phyloP scores from a whole-genome alignment of 2,329 filamentous ascomycete genomes.

The Arthrobotrys iridis region DNA sequence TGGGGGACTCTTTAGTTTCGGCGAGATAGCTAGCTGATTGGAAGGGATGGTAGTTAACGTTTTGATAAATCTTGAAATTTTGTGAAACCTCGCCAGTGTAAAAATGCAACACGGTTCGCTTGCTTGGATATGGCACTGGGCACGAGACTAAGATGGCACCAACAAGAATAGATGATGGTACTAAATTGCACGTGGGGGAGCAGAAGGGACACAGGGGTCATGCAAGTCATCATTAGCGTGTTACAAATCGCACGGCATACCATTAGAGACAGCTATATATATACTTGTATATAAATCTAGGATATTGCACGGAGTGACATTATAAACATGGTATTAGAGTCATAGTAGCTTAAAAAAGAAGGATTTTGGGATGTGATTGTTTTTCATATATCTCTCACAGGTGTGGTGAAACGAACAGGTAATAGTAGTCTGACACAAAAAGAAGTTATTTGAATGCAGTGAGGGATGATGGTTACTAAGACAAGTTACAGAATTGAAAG shows the following conservation, averaged over 20 bases:
- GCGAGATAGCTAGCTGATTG: neutral
- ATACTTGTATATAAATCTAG: neutral
- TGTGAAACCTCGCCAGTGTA: constrained; percentile 24
- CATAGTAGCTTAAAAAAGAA: neutral
- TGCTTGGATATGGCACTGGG: no score
- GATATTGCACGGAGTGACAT: no score
- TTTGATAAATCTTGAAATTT: constrained; percentile 19
- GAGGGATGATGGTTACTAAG: constrained; percentile 48
- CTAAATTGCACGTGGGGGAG: neutral
- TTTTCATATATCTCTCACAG: constrained; percentile 28
- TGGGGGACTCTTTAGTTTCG: neutral
- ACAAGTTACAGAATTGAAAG: constrained; percentile 52
- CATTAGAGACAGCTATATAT: neutral
- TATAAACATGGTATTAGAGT: no score
- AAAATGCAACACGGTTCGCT: constrained; percentile 41
- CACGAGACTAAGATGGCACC: no score
- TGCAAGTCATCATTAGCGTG: neutral
- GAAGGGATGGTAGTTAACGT: neutral
- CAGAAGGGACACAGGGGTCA: neutral
- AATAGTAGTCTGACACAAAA: constrained; percentile 5
- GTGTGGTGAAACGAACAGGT: constrained; percentile 2
- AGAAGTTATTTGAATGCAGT: constrained; percentile 33
- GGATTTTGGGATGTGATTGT: neutral
- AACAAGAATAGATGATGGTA: constrained; percentile 1
- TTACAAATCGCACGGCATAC: neutral